Percentiles rank a stretch among this genome's conserved stretches.
Evolutionary conservation across 192 early-diverging fungal species (phyloP).

Genomic region (Geranomyces michiganensis): DNA sequence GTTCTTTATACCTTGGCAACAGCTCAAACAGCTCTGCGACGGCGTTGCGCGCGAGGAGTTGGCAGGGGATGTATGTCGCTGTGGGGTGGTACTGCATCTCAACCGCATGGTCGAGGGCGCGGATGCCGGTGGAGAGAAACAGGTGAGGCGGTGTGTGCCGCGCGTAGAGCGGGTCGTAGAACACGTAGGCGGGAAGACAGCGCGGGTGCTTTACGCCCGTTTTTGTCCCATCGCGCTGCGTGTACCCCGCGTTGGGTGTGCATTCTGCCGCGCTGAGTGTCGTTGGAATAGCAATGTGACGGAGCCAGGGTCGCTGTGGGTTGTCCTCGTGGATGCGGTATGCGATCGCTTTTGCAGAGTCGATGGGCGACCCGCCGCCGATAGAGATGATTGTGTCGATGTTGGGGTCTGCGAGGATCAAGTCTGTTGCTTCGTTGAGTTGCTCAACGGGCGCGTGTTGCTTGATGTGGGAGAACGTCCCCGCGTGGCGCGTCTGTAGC

Average conservation of each 20-base stretch:
- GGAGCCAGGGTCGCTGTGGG: neutral
- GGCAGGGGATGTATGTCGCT: conserved; percentile 17
- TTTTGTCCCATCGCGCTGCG: conserved; percentile 8
- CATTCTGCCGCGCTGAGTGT: conserved; percentile 15
- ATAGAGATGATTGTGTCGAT: conserved; percentile 29
- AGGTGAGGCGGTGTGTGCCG: conserved; percentile 8
- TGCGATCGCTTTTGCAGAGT: conserved; percentile 13
- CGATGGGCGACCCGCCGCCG: conserved; percentile 25
- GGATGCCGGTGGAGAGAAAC: conserved; percentile 13
- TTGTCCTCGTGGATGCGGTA: conserved; percentile 6
- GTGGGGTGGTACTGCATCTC: conserved; percentile 17
- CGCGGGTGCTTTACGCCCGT: neutral
- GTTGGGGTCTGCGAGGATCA: neutral
- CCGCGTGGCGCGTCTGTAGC: conserved; percentile 7
- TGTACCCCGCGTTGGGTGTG: conserved; percentile 5
- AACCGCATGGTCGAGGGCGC: conserved; percentile 20
- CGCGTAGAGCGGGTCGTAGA: conserved; percentile 11
- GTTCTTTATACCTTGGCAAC: conserved; percentile 16
- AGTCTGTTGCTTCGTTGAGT: conserved; percentile 14
- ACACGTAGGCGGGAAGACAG: neutral
- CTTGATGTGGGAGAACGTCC: conserved; percentile 20
- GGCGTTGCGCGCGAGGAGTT: conserved; percentile 1
- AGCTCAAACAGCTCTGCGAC: conserved; percentile 1
- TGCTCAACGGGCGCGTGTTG: conserved; percentile 19
- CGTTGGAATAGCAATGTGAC: conserved; percentile 10